These are phyloP conservation scores for Crucihimalaya himalaica DNA, from an alignment of 345 rosid genomes.

Conservation along the genomic window DNA sequence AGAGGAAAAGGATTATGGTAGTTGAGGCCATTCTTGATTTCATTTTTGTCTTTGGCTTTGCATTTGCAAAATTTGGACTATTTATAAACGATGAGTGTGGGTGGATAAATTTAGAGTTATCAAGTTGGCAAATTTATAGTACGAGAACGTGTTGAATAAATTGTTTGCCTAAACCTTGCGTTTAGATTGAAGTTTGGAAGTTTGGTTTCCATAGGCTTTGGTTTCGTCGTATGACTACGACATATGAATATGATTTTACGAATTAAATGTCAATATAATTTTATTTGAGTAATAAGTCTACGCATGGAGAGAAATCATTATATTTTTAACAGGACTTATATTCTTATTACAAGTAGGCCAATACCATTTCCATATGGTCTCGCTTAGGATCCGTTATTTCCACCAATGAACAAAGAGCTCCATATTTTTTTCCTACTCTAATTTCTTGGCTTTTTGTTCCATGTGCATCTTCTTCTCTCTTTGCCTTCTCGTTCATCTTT, in stretches of 20 bases:
- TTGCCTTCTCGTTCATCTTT: neutral
- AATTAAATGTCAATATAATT: neutral
- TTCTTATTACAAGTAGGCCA: neutral
- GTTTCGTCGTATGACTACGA: neutral
- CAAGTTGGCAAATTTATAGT: neutral
- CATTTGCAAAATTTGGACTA: neutral
- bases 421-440: neutral
- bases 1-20: neutral
- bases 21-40: neutral
- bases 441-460: neutral
- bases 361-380: neutral
- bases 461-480: neutral
- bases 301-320: neutral
- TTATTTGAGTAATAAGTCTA: neutral
- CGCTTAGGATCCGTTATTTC: neutral
- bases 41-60: neutral
- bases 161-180: conserved; percentile 4
- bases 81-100: neutral
- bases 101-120: neutral
- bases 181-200: neutral
- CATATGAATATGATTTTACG: neutral
- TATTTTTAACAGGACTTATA: neutral
- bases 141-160: conserved; percentile 10
- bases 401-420: conserved; percentile 9
- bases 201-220: neutral